These are phyloP conservation scores for Phaseolus lunatus DNA, from an alignment of 306 rosid species.

Conservation along the genomic window DNA sequence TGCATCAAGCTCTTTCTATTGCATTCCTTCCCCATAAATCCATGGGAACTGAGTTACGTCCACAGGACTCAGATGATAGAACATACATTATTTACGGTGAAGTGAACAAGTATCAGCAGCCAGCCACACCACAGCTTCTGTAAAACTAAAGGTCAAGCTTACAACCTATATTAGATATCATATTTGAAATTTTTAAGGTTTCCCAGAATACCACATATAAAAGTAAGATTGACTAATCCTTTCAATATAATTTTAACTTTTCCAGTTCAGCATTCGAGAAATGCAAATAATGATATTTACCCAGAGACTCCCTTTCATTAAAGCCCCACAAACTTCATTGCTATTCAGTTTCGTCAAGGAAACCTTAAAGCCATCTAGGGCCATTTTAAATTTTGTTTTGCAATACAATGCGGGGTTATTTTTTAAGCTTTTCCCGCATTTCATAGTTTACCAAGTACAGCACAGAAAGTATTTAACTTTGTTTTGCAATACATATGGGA, in stretches of 20 bases:
- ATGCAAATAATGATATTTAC: conserved; percentile 15
- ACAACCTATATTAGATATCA: not conserved
- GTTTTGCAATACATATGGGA: conserved; percentile 2
- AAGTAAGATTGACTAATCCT: conserved; percentile 17
- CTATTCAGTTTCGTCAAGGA: conserved; percentile 38
- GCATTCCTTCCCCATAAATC: conserved; percentile 26
- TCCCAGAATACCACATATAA: conserved; percentile 22
- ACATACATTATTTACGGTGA: conserved; percentile 7
- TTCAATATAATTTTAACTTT: conserved; percentile 10
- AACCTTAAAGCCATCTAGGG: conserved; percentile 20
- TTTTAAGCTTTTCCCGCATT: not conserved
- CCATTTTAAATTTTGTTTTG: not conserved
- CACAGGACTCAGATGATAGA: conserved; percentile 27
- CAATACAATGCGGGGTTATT: conserved; percentile 3
- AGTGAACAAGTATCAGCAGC: conserved; percentile 11
- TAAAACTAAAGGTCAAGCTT: conserved; percentile 22
- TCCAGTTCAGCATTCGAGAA: conserved; percentile 17
- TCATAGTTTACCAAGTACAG: not conserved
- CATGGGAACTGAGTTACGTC: conserved; percentile 28
- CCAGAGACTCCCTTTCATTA: conserved; percentile 28
- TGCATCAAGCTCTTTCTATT: conserved; percentile 33
- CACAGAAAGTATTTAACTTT: not conserved
- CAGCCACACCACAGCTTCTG: not conserved
- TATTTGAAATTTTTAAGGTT: conserved; percentile 16
- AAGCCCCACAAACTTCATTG: conserved; percentile 27